These are phyloP conservation scores for Nelumbo lutea DNA, from an alignment of 164 flowering plant species.

Conservation along the genomic window DNA sequence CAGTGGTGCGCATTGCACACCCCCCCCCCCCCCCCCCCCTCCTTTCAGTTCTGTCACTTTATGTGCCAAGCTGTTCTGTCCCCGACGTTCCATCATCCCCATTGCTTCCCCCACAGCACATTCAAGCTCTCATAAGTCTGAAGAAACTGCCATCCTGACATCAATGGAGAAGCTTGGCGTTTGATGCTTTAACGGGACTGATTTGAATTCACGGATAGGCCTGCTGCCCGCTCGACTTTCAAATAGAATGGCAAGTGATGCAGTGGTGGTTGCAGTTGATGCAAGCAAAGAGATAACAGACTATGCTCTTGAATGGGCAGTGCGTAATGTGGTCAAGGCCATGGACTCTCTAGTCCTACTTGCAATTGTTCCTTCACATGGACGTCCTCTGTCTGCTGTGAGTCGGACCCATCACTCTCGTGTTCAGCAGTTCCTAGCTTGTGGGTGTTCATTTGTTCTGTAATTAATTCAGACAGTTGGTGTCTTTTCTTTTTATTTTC, in stretches of 20 bases:
- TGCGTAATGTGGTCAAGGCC: constrained; percentile 26
- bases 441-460: constrained; percentile 9
- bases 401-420: constrained; percentile 5
- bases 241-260: constrained; percentile 19
- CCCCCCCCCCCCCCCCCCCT: constrained; percentile 8
- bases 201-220: too few species aligned
- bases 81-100: constrained; percentile 9
- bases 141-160: background rate
- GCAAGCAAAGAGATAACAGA: constrained; percentile 37
- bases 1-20: constrained; percentile 9
- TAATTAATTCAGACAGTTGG: background rate
- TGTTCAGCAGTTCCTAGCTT: constrained; percentile 15
- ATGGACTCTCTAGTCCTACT: constrained; percentile 27
- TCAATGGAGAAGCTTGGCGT: background rate
- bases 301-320: constrained; percentile 36
- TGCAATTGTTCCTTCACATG: constrained; percentile 22
- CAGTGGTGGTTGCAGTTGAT: constrained; percentile 35
- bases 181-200: background rate
- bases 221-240: too few species aligned
- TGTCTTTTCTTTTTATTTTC: too few species aligned
- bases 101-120: background rate
- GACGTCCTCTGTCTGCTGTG: background rate
- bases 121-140: background rate
- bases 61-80: constrained; percentile 10
- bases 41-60: constrained; percentile 1